Percentiles rank a stretch among this genome's conserved stretches.
Evolutionary conservation across 1,139 yeast genomes (phyloP).

Genomic region (Hyphopichia pseudoburtonii): DNA sequence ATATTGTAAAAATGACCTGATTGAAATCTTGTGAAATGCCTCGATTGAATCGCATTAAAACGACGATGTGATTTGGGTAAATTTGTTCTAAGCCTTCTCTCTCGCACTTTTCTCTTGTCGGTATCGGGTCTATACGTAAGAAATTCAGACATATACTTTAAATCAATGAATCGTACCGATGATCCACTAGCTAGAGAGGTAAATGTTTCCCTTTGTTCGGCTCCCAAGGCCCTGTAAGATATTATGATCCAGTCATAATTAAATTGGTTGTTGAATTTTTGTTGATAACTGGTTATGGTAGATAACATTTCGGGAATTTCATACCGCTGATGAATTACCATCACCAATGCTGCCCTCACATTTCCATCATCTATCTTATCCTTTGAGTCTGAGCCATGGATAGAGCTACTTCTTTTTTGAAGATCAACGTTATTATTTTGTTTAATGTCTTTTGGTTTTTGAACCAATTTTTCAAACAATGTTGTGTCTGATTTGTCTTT

Average conservation of each 20-base stretch:
- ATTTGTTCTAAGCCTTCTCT: constrained; percentile 38
- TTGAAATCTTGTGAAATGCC: constrained; percentile 68
- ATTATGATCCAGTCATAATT: constrained; percentile 19
- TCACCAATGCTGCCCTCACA: constrained; percentile 12
- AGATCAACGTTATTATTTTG: too few relatives aligned
- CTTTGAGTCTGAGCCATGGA: too few relatives aligned
- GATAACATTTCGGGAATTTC: constrained; percentile 9
- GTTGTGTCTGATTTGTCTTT: constrained; percentile 5
- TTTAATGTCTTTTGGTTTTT: background rate
- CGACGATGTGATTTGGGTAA: constrained; percentile 22
- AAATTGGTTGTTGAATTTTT: constrained; percentile 16
- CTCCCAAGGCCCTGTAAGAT: constrained; percentile 5
- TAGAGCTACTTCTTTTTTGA: background rate
- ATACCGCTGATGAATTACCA: constrained; percentile 6
- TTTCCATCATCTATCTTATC: background rate
- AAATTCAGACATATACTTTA: constrained; percentile 28
- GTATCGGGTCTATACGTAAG: constrained; percentile 32
- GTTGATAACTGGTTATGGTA: constrained; percentile 19
- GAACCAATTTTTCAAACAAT: background rate
- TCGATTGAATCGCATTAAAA: constrained; percentile 10
- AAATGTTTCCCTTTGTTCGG: constrained; percentile 5
- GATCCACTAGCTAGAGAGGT: constrained; percentile 5
- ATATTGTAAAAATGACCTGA: constrained; percentile 49
- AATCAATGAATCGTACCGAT: constrained; percentile 34
- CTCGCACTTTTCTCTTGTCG: constrained; percentile 50